These are phyloP conservation scores for Podila minutissima DNA, from an alignment of 192 early-diverging fungal species.

Conservation along the genomic window DNA sequence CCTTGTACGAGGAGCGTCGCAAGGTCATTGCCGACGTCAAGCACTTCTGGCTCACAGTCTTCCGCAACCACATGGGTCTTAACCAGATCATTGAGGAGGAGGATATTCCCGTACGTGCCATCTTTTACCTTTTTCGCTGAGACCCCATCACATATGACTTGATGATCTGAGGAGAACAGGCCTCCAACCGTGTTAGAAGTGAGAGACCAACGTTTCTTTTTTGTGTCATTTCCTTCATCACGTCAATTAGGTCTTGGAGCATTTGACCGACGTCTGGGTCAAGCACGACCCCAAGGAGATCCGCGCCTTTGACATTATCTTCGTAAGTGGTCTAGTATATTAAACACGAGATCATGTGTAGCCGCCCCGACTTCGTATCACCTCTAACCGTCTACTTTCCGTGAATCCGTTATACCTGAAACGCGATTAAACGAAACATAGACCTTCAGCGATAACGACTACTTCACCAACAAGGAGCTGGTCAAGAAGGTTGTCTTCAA, in stretches of 20 bases:
- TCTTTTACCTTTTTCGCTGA: background rate
- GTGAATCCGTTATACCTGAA: no score
- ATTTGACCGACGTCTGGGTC: constrained; percentile 47
- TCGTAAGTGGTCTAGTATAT: constrained; percentile 30
- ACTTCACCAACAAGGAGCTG: constrained; percentile 63
- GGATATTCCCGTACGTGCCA: constrained; percentile 29
- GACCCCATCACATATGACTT: background rate
- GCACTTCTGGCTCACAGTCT: constrained; percentile 66
- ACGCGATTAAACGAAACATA: background rate
- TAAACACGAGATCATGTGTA: background rate
- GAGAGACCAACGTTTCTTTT: background rate
- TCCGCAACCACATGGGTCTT: constrained; percentile 34
- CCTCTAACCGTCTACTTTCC: background rate
- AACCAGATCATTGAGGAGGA: constrained; percentile 14
- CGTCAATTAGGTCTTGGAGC: constrained; percentile 18
- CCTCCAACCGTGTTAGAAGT: no score
- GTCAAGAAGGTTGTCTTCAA: constrained; percentile 61
- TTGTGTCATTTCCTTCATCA: background rate
- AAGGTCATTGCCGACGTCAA: constrained; percentile 60
- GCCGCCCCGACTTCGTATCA: no score
- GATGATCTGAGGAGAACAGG: background rate
- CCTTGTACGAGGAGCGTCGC: constrained; percentile 60
- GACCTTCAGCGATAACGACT: constrained; percentile 63
- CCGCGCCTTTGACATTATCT: constrained; percentile 64
- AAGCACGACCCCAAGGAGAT: constrained; percentile 48